Evolutionary conservation across 164 flowering plant species (phyloP).

Genomic region (Saururus chinensis): DNA sequence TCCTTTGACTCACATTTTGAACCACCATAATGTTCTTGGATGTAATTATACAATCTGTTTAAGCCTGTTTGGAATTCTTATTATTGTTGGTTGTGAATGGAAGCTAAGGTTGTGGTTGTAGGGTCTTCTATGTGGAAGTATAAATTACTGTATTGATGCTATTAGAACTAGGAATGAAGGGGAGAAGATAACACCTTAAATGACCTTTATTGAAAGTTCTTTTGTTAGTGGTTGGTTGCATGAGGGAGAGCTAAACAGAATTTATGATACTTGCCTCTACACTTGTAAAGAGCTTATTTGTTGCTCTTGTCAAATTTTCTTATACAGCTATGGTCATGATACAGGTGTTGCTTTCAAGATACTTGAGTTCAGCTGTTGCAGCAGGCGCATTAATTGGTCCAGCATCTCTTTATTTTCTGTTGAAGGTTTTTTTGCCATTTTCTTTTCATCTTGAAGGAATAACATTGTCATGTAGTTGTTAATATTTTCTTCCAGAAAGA

Average conservation of each 20-base stretch:
- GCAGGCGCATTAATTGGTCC: slow-evolving; percentile 79
- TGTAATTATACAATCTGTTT: too few species aligned
- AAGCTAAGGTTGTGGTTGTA: background rate
- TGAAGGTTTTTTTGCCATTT: slow-evolving; percentile 40
- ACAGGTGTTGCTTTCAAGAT: slow-evolving; percentile 81
- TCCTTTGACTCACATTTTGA: background rate
- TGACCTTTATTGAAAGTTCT: background rate
- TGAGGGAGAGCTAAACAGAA: too few species aligned
- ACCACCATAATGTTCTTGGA: background rate
- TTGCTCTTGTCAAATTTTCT: background rate
- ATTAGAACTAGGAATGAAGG: too few species aligned
- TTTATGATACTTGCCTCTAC: background rate
- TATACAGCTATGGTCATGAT: background rate
- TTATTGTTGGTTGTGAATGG: background rate
- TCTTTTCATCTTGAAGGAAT: background rate
- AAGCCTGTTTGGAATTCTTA: background rate
- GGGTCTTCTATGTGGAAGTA: background rate
- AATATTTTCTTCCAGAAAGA: too few species aligned
- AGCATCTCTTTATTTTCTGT: slow-evolving; percentile 65
- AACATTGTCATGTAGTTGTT: too few species aligned
- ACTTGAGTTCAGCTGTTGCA: slow-evolving; percentile 46
- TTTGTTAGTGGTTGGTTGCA: too few species aligned
- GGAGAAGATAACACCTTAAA: background rate
- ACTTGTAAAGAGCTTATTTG: background rate
- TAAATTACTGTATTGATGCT: background rate